Conservation (phyloP, 2,329 filamentous ascomycete species). For the Phyllosticta ampelicida region DNA sequence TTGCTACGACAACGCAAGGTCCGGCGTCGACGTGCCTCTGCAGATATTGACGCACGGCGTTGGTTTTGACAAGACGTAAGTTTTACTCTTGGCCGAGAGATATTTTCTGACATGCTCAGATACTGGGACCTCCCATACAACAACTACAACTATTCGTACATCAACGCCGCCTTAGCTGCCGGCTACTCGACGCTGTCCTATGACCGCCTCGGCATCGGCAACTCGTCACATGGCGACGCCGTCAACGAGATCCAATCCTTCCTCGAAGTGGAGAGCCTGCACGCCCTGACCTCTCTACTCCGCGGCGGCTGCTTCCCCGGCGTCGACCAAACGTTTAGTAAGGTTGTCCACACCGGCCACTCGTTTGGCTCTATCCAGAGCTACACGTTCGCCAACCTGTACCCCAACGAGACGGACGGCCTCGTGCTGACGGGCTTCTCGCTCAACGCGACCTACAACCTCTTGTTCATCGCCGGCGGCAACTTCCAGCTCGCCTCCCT, state of each 20-base stretch:
- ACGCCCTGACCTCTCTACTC: conserved; percentile 41
- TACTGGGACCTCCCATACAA: conserved; percentile 54
- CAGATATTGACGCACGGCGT: conserved; percentile 46
- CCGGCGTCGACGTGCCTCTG: conserved; percentile 23
- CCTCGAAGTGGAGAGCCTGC: conserved; percentile 49
- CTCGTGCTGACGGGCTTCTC: conserved; percentile 52
- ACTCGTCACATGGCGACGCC: conserved; percentile 48
- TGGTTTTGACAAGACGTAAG: conserved; percentile 41
- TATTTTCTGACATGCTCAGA: conserved; percentile 17
- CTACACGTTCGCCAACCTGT: conserved; percentile 42
- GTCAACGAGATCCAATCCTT: conserved; percentile 48
- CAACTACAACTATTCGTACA: conserved; percentile 53
- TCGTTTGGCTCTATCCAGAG: conserved; percentile 51
- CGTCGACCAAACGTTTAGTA: conserved; percentile 28
- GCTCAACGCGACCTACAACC: conserved; percentile 35
- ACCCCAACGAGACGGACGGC: conserved; percentile 46
- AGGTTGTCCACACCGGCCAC: conserved; percentile 52
- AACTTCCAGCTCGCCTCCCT: conserved; percentile 38
- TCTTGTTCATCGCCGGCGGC: conserved; percentile 34
- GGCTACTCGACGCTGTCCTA: conserved; percentile 51
- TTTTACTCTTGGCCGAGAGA: conserved; percentile 1
- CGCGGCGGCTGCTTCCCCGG: conserved; percentile 36
- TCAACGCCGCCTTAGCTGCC: conserved; percentile 42
- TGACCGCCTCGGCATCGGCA: conserved; percentile 52
- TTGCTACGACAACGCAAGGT: conserved; percentile 42